Percentiles rank a stretch among this genome's conserved stretches.
Conservation (phyloP, 2,329 filamentous ascomycete species). For the Xylaria sp. region DNA sequence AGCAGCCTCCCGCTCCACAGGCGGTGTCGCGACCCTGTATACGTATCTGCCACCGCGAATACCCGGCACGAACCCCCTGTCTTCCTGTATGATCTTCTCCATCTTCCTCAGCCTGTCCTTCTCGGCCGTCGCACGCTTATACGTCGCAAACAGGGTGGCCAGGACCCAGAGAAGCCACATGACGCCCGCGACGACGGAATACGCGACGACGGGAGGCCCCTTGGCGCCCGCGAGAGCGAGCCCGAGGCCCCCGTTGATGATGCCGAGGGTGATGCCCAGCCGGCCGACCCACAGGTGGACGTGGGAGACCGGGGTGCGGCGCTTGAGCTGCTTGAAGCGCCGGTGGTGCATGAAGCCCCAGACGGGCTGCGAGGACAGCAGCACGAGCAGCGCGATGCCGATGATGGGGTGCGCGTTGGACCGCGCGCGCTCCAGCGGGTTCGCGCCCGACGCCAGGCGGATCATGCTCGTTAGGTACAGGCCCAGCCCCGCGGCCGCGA, state of each 20-base stretch:
- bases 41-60: neutral
- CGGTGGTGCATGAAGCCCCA: slow-evolving; percentile 58
- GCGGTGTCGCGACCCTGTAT: neutral
- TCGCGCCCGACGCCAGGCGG: slow-evolving; percentile 43
- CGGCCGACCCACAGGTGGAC: slow-evolving; percentile 59
- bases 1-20: neutral
- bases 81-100: slow-evolving; percentile 3
- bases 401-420: slow-evolving; percentile 60
- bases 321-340: slow-evolving; percentile 52
- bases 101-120: neutral
- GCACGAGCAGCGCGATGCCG: slow-evolving; percentile 56
- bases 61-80: neutral
- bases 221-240: slow-evolving; percentile 52
- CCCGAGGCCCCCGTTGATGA: slow-evolving; percentile 59
- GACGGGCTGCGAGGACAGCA: slow-evolving; percentile 56
- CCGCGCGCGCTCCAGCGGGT: slow-evolving; percentile 45
- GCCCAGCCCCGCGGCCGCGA: slow-evolving; percentile 56
- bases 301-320: slow-evolving; percentile 56
- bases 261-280: slow-evolving; percentile 54
- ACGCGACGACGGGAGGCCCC: slow-evolving; percentile 49
- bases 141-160: slow-evolving; percentile 50
- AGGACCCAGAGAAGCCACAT: slow-evolving; percentile 54
- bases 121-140: slow-evolving; percentile 35
- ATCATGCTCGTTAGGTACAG: slow-evolving; percentile 55
- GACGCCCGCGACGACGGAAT: slow-evolving; percentile 54